Evolutionary conservation across 805 yeast genomes (phyloP).

Genomic region (Wickerhamiella occidentalis): DNA sequence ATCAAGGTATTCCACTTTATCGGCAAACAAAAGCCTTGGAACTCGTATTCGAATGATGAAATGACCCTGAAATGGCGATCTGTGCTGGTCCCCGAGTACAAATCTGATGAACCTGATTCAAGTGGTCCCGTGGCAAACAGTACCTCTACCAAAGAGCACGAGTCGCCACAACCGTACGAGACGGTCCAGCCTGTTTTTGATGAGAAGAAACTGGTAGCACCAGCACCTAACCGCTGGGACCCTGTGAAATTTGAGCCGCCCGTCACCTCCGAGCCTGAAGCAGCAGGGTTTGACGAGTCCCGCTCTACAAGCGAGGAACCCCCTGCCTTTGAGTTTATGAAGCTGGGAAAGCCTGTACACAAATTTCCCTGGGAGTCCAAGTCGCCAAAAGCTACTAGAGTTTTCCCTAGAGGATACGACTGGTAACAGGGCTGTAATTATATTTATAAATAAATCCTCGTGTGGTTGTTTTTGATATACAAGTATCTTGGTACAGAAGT

Average conservation of each 20-base stretch:
- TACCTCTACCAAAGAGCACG: not conserved
- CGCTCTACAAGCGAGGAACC: not conserved
- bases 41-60: not conserved
- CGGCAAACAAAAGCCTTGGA: slow-evolving; percentile 33
- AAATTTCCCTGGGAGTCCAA: slow-evolving; percentile 21
- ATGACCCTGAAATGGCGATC: slow-evolving; percentile 11
- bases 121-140: not conserved
- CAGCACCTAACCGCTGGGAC: slow-evolving; percentile 21
- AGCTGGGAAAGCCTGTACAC: slow-evolving; percentile 16
- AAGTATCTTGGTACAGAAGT: no score
- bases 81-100: not conserved
- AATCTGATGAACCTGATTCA: no score
- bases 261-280: slow-evolving; percentile 10
- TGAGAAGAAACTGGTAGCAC: slow-evolving; percentile 12
- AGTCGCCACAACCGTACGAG: no score
- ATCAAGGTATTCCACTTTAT: slow-evolving; percentile 33
- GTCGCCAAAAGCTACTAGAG: slow-evolving; percentile 2
- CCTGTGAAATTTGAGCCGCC: slow-evolving; percentile 20
- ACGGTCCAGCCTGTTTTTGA: not conserved
- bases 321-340: slow-evolving; percentile 16
- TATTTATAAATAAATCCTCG: not conserved
- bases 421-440: not conserved
- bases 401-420: slow-evolving; percentile 9
- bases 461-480: no score
- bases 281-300: slow-evolving; percentile 10